Evolutionary conservation across 352 stramenopile species (phyloP).

Genomic region (Pythium utonaiense): DNA sequence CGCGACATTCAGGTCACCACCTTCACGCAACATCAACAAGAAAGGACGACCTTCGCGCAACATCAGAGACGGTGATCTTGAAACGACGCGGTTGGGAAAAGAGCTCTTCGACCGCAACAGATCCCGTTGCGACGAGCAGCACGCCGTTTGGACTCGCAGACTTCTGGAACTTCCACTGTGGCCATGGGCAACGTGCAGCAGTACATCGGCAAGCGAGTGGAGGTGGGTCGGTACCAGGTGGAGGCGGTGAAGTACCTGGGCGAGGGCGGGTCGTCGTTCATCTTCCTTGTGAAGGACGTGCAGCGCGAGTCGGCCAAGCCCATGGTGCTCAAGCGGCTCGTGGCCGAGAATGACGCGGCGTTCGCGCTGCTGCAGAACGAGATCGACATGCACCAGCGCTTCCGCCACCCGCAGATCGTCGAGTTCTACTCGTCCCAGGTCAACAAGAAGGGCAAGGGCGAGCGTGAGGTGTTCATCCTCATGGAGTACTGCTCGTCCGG

Average conservation of each 20-base stretch:
- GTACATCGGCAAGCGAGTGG: conserved; percentile 65
- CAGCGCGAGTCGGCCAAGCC: conserved; percentile 26
- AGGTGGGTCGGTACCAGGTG: conserved; percentile 59
- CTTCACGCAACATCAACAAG: background rate
- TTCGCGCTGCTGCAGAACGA: conserved; percentile 62
- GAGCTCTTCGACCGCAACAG: background rate
- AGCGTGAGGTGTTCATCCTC: conserved; percentile 92
- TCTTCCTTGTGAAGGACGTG: conserved; percentile 75
- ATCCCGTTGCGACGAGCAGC: background rate
- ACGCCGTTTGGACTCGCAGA: background rate
- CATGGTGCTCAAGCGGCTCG: conserved; percentile 72
- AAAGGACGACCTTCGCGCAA: background rate
- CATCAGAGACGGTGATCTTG: background rate
- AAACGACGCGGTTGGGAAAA: conserved; percentile 20
- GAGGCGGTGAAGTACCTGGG: conserved; percentile 73
- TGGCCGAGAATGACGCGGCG: conserved; percentile 65
- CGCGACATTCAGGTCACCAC: background rate
- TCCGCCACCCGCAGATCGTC: conserved; percentile 63
- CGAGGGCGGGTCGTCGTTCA: conserved; percentile 78
- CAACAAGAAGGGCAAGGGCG: conserved; percentile 26
- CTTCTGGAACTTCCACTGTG: background rate
- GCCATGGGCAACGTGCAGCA: conserved; percentile 79
- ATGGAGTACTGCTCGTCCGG: conserved; percentile 96
- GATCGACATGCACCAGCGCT: conserved; percentile 70
- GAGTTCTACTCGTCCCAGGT: conserved; percentile 61